Percentiles rank a stretch among this genome's conserved stretches.
phyloP scores from a whole-genome alignment of 305 asterid genomes.

The Fraxinus sp. region DNA sequence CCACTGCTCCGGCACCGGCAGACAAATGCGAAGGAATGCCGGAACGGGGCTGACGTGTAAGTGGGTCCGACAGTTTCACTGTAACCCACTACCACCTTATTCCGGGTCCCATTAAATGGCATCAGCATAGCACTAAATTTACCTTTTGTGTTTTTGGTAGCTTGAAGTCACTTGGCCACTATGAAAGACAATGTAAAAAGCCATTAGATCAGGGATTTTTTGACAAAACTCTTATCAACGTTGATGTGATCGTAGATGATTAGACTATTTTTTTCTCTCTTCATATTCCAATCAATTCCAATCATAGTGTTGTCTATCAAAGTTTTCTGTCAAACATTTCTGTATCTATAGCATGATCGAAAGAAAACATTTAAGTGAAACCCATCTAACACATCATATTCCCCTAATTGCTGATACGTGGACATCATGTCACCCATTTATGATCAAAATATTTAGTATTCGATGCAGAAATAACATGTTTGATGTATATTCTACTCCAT shows the following conservation, averaged over 20 bases:
- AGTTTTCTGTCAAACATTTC: too few species aligned
- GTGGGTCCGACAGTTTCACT: constrained; percentile 17
- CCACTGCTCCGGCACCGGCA: background rate
- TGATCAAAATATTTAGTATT: background rate
- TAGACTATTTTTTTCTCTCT: too few species aligned
- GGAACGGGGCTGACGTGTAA: background rate
- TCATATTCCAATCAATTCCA: too few species aligned
- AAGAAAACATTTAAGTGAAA: constrained; percentile 12
- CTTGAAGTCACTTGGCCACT: constrained; percentile 48
- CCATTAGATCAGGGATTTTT: too few species aligned
- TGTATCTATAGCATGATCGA: background rate
- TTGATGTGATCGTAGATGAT: too few species aligned
- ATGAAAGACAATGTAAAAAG: background rate
- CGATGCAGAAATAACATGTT: constrained; percentile 21
- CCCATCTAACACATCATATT: constrained; percentile 15
- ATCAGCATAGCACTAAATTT: constrained; percentile 43
- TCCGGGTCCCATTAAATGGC: constrained; percentile 6
- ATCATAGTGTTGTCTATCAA: too few species aligned
- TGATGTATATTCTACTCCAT: too few species aligned
- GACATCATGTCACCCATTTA: constrained; percentile 26
- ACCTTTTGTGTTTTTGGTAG: constrained; percentile 15
- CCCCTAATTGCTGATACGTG: constrained; percentile 34
- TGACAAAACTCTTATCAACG: too few species aligned
- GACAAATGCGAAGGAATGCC: background rate
- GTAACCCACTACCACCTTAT: constrained; percentile 21